Evolutionary conservation across 2,329 filamentous ascomycete genomes (phyloP).

Genomic region (Fusarium tricinctum): DNA sequence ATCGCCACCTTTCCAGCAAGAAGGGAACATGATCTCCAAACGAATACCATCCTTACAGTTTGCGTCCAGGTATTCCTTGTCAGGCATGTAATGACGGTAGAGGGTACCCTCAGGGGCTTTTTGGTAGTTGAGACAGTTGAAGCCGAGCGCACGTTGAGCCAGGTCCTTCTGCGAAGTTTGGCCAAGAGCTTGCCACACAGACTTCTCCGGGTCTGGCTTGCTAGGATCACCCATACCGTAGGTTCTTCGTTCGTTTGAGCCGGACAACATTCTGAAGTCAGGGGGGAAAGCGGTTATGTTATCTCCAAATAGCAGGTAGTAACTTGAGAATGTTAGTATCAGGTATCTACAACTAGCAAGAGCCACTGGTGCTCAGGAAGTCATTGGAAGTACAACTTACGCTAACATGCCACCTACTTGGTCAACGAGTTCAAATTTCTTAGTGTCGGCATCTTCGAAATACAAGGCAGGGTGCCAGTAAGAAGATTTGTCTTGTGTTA

Average conservation of each 20-base stretch:
- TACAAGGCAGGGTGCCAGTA: conserved; percentile 89
- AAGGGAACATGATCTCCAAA: conserved; percentile 88
- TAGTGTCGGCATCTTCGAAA: conserved; percentile 76
- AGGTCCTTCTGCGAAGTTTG: conserved; percentile 77
- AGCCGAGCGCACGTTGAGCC: conserved; percentile 85
- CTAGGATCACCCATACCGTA: conserved; percentile 78
- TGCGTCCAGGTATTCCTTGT: conserved; percentile 82
- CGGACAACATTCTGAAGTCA: conserved; percentile 86
- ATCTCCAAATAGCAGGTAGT: conserved; percentile 83
- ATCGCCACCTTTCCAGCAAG: conserved; percentile 86
- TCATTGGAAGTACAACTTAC: conserved; percentile 65
- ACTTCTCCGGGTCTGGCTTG: conserved; percentile 74
- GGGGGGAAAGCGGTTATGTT: conserved; percentile 80
- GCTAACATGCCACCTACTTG: conserved; percentile 88
- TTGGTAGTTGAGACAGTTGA: conserved; percentile 93
- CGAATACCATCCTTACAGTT: conserved; percentile 87
- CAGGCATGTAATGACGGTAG: conserved; percentile 84
- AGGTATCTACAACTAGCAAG: not conserved
- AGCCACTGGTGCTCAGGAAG: not conserved
- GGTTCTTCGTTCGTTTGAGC: conserved; percentile 75
- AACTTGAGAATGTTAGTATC: conserved; percentile 63
- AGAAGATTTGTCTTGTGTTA: conserved; percentile 85
- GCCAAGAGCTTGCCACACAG: conserved; percentile 74
- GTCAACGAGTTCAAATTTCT: conserved; percentile 75
- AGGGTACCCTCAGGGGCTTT: conserved; percentile 77